Base-by-base conservation (phyloP, 805 yeast species). In the Lipomyces oligophaga region DNA sequence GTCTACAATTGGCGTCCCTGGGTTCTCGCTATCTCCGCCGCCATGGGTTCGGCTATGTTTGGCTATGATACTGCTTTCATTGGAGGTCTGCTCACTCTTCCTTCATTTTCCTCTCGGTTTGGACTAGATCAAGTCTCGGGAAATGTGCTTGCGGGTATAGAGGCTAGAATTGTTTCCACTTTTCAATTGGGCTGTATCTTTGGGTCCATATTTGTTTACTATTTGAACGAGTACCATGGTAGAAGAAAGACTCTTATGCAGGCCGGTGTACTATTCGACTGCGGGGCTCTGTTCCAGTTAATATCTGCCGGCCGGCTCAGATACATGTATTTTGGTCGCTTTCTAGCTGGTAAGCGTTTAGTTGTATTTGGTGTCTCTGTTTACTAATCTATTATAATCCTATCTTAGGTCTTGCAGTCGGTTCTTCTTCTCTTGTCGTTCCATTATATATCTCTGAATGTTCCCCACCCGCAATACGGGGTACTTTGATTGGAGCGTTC, bases 31-130 rank as follows among this genome's bases (percentile, higher is more conserved):
- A 16, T 43, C 5, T 28, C 47, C 11, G 47, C 47, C 20, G 41
- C 47, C 5, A 43, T 43, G 47, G 47, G 41, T 4, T 43, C 47
- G 5, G 47, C 41, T 18, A 43, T 43, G 47, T 37, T 43, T 36
- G 96, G 96, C 2, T 87, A 85, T 62, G 96, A 87, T 65, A 87
- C 96, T 0, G 96, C 96, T 1, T 68, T 85, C 39, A 82, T 86
- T 42, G 86, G 85, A 62, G 86, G 85, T 52, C 68, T 86, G 4
- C 63, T 83, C 44, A 90, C 85, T 53, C 84, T 87, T 90, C 36
- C 43, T 5, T 41, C 52, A 11, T 47, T 47, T 21, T 22, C 31
- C 6, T 25, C 18, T 15, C 76, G 72, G 53, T 76, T 76, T 58
- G 74, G 72, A 10, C 54, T 74, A 31, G 70, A 64, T 38, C 47